Evolutionary conservation across 2,329 filamentous ascomycete species (phyloP), one percentile per base, ranked within the genome.

Genomic region (Alternaria longipes): DNA sequence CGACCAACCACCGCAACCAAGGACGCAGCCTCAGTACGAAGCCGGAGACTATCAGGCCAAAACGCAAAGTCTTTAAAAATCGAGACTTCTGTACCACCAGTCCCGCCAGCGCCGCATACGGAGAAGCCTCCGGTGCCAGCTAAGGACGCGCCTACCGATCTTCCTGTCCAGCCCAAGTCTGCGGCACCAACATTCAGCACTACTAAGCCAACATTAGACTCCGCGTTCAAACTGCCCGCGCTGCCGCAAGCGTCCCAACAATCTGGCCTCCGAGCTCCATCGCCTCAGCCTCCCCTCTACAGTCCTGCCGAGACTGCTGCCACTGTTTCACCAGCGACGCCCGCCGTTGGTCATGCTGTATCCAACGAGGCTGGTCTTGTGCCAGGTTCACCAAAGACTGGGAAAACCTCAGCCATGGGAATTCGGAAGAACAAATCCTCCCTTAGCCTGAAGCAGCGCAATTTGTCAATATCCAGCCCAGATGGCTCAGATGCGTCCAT

Each of bases 61-160:
- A 92, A 92, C 70, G 82, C 87, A 14, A 94, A 91, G 75, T 91
- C 94, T 72, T 83, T 98, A 52, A 97, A 93, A 80, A 97, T 98
- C 57, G 92, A 97, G 78, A 97, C 93, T 11, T 81, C 78, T 11
- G 66, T 79, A 50, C 80, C 76, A 52, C 78, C 78, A 11, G 71
- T 77, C 28, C 67, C 69, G 49, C 64, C 73, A 28, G 74, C 68
- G 20, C 74, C 75, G 32, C 71, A 78, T 45, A 78, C 76, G 20
- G 76, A 78, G 60, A 77, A 76, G 63, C 73, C 73, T 51, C 60
- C 66, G 16, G 62, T 71, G n/a, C 62, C 70, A 49, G 71, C 72
- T 18, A 77, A 76, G 69, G 76, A 74, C 61, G 71, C 65, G 60
- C 74, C 63, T 53, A 65, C 74, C 70, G 68, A 74, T 46, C 54